phyloP scores from a whole-genome alignment of 805 yeast genomes.

The Kuraishia piskuri region DNA sequence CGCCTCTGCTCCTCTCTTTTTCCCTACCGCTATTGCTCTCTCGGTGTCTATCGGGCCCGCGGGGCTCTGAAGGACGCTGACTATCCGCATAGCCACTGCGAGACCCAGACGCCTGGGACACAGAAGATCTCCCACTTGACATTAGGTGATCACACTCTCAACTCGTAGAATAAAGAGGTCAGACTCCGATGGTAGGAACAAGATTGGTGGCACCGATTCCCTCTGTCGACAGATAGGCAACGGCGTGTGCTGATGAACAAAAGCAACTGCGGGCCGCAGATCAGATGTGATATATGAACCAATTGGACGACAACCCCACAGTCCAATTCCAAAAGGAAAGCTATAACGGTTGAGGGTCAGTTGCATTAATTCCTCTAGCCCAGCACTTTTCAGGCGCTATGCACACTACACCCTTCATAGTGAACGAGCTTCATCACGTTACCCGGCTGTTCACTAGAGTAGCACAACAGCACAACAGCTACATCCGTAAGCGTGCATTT shows the following conservation, averaged over 20 bases:
- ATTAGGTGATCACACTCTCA: too few species aligned
- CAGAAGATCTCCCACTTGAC: too few species aligned
- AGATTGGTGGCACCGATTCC: too few species aligned
- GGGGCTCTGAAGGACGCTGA: neutral
- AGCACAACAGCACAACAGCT: neutral
- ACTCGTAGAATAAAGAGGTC: too few species aligned
- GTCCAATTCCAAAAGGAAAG: neutral
- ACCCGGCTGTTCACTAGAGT: neutral
- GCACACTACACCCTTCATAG: neutral
- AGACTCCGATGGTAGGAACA: too few species aligned
- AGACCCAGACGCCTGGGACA: neutral
- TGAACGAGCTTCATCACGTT: neutral
- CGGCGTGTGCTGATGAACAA: neutral
- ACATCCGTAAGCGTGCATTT: neutral
- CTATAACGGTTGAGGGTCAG: too few species aligned
- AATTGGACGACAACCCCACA: too few species aligned
- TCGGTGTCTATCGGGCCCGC: neutral
- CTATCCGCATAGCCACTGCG: neutral
- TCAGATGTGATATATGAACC: too few species aligned
- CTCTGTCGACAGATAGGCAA: too few species aligned
- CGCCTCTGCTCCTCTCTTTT: neutral
- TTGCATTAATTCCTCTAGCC: too few species aligned
- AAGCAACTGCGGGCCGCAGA: too few species aligned
- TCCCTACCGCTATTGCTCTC: neutral
- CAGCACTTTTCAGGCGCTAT: neutral